Evolutionary conservation across 2,329 filamentous ascomycete species (phyloP).

Genomic region (Exophiala phaeomuriformis): DNA sequence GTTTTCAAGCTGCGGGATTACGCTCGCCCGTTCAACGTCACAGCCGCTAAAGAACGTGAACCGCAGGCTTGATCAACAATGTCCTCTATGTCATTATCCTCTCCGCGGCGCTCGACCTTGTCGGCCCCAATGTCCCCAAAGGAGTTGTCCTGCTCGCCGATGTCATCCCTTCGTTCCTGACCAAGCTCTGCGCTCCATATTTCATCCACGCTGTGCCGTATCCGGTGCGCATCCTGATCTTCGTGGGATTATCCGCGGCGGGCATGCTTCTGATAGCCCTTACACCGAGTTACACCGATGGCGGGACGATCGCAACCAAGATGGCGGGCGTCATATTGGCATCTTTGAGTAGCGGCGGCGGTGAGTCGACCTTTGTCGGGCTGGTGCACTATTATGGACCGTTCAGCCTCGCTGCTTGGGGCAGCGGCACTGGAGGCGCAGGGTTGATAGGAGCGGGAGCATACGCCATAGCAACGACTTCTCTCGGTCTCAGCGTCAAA

Average conservation of each 20-base stretch:
- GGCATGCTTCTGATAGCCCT: constrained; percentile 88
- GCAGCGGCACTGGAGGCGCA: constrained; percentile 82
- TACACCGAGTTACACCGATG: constrained; percentile 55
- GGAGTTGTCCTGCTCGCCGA: constrained; percentile 88
- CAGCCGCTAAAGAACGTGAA: constrained; percentile 3
- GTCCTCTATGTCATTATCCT: constrained; percentile 97
- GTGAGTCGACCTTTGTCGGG: constrained; percentile 84
- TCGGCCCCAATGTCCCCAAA: constrained; percentile 78
- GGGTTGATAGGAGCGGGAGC: constrained; percentile 79
- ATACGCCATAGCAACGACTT: constrained; percentile 80
- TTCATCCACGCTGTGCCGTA: constrained; percentile 88
- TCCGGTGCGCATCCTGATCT: constrained; percentile 61
- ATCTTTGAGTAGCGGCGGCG: constrained; percentile 75
- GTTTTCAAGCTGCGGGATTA: background rate
- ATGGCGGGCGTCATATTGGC: constrained; percentile 77
- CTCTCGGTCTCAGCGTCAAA: constrained; percentile 65
- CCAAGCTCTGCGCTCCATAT: constrained; percentile 84
- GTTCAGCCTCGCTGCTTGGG: constrained; percentile 83
- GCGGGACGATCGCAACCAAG: constrained; percentile 61
- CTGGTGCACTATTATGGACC: constrained; percentile 90
- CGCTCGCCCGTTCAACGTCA: background rate
- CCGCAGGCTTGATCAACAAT: constrained; percentile 81
- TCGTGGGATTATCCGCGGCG: constrained; percentile 65
- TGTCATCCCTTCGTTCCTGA: constrained; percentile 79
- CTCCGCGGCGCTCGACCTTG: constrained; percentile 88